phyloP scores from a whole-genome alignment of 192 early-diverging fungal genomes.

The Backusella morwellensis region DNA sequence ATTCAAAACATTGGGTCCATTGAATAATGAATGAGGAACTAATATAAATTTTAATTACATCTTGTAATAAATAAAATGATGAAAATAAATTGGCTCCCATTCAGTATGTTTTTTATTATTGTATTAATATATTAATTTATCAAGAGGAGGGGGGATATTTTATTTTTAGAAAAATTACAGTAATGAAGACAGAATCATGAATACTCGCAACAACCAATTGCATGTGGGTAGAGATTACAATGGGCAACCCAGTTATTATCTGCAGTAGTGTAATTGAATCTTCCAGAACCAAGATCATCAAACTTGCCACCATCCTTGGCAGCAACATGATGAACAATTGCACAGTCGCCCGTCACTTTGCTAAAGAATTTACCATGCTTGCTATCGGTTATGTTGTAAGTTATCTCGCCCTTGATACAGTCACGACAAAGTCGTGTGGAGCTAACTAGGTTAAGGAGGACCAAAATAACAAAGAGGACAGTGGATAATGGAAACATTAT shows the following conservation, averaged over 20 bases:
- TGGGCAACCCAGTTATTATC: not conserved
- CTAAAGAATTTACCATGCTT: not conserved
- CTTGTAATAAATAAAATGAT: no score
- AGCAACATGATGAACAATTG: not conserved
- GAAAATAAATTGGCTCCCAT: no score
- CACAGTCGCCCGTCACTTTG: not conserved
- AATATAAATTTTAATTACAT: no score
- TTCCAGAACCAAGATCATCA: not conserved
- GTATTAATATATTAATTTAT: no score
- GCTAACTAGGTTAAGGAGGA: not conserved
- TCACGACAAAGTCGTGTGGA: not conserved
- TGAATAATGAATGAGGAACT: no score
- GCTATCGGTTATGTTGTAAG: not conserved
- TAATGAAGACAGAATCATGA: not conserved
- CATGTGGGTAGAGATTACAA: not conserved
- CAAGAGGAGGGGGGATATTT: no score
- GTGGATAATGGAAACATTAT: not conserved
- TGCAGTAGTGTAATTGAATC: not conserved
- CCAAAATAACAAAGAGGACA: not conserved
- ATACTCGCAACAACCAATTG: not conserved
- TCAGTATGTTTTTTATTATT: no score
- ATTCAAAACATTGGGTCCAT: no score
- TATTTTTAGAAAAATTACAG: not conserved
- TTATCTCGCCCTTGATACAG: not conserved
- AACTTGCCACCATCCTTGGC: not conserved